These are phyloP conservation scores for Botrytis squamosa DNA, from an alignment of 2,329 filamentous ascomycete genomes.

Conservation along the genomic window DNA sequence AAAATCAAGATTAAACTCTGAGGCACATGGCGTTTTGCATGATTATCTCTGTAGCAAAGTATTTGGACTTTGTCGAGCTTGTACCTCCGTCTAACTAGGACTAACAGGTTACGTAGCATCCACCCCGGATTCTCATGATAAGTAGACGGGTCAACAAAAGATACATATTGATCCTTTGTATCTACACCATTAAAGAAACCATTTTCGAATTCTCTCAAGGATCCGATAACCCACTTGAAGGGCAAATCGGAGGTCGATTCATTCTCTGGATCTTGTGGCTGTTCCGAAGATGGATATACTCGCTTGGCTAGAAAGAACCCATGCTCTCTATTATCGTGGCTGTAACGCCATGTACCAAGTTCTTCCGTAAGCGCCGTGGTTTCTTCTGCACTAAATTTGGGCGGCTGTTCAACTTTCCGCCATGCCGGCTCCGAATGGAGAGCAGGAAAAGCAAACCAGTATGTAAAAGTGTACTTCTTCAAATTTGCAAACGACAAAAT, in stretches of 20 bases:
- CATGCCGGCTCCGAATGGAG: constrained; percentile 85
- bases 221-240: constrained; percentile 77
- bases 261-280: constrained; percentile 50
- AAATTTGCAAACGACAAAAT: constrained; percentile 92
- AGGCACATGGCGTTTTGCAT: constrained; percentile 72
- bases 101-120: constrained; percentile 85
- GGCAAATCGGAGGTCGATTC: constrained; percentile 42
- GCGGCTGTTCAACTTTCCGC: constrained; percentile 55
- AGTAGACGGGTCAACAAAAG: constrained; percentile 90
- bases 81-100: constrained; percentile 81
- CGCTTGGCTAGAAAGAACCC: constrained; percentile 96
- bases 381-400: constrained; percentile 64
- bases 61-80: constrained; percentile 75
- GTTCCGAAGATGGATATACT: constrained; percentile 43
- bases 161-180: constrained; percentile 75
- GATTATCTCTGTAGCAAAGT: constrained; percentile 85
- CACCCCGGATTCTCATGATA: constrained; percentile 86
- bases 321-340: constrained; percentile 77
- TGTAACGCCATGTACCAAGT: constrained; percentile 84
- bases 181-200: constrained; percentile 79
- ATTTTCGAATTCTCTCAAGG: constrained; percentile 74
- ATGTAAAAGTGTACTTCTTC: constrained; percentile 97
- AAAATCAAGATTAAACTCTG: constrained; percentile 73
- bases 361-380: constrained; percentile 76
- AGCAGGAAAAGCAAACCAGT: constrained; percentile 95